A percentile compares a stretch with the other conserved stretches of the same genome.
Conservation (phyloP, 495 filamentous ascomycete species). For the Trypethelium eluteriae region DNA sequence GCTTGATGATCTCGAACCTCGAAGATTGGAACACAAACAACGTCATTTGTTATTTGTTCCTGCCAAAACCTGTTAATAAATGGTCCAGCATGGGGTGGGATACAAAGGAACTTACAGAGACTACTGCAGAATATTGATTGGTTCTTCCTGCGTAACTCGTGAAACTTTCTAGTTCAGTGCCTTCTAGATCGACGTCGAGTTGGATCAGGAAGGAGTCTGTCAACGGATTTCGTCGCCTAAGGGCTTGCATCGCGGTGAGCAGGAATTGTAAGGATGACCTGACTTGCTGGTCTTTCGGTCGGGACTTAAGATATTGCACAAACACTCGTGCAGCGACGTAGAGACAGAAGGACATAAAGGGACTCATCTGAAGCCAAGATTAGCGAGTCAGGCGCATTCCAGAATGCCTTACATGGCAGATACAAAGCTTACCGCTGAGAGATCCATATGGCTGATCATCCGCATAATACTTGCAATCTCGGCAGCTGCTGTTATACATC, state of each 20-base stretch:
- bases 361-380: conserved; percentile 65
- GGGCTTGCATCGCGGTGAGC: conserved; percentile 74
- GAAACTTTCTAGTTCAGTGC: conserved; percentile 36
- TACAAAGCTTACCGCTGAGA: conserved; percentile 58
- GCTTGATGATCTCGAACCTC: conserved; percentile 3
- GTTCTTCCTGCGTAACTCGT: neutral
- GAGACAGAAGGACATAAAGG: conserved; percentile 90
- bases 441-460: conserved; percentile 83
- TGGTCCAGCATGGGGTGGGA: neutral
- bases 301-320: conserved; percentile 85
- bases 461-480: conserved; percentile 97
- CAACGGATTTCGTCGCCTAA: conserved; percentile 82
- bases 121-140: neutral
- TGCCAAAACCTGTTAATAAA: neutral
- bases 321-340: conserved; percentile 94
- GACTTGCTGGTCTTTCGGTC: conserved; percentile 75
- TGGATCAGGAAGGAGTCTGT: conserved; percentile 94
- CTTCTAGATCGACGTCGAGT: conserved; percentile 83
- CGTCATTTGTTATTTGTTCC: conserved; percentile 5
- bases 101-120: neutral
- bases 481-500: conserved; percentile 87
- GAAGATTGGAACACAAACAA: conserved; percentile 7
- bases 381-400: neutral
- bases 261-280: conserved; percentile 82
- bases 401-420: conserved; percentile 6